phyloP scores from a whole-genome alignment of 805 yeast genomes.

The Candida ovalis region DNA sequence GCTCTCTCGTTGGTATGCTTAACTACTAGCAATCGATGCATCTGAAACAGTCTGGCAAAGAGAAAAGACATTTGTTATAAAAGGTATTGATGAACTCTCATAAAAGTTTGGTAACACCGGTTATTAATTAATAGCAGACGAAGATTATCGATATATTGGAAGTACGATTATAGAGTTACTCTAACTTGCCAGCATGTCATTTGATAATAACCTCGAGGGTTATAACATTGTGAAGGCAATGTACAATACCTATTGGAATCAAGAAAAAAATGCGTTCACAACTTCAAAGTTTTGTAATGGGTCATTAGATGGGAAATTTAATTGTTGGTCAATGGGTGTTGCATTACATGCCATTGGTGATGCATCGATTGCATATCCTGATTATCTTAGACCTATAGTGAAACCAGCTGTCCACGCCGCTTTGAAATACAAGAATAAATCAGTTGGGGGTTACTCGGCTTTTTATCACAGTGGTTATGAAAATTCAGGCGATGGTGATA shows the following conservation, averaged over 20 bases:
- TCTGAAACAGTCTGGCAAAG: no score
- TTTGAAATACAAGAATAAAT: conserved; percentile 47
- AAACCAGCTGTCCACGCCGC: conserved; percentile 49
- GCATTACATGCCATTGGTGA: conserved; percentile 66
- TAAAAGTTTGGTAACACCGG: no score
- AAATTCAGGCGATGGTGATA: conserved; percentile 52
- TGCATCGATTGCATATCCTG: conserved; percentile 51
- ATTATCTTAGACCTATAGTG: conserved; percentile 50
- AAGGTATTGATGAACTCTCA: no score
- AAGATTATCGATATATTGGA: no score
- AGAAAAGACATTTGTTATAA: no score
- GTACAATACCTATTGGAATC: conserved; percentile 39
- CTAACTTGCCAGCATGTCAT: conserved; percentile 20
- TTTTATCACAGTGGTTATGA: conserved; percentile 14
- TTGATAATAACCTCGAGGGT: conserved; percentile 34
- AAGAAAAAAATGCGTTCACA: conserved; percentile 32
- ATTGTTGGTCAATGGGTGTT: conserved; percentile 36
- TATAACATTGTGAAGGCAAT: conserved; percentile 36
- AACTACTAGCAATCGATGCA: no score
- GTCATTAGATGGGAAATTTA: conserved; percentile 8
- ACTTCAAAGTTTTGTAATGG: conserved; percentile 29
- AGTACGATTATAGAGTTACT: no score
- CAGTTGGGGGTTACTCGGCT: conserved; percentile 58
- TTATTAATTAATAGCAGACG: no score
- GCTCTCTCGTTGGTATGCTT: no score